Evolutionary conservation across 2,329 filamentous ascomycete genomes (phyloP).

Genomic region (Phaeomoniella chlamydospora): DNA sequence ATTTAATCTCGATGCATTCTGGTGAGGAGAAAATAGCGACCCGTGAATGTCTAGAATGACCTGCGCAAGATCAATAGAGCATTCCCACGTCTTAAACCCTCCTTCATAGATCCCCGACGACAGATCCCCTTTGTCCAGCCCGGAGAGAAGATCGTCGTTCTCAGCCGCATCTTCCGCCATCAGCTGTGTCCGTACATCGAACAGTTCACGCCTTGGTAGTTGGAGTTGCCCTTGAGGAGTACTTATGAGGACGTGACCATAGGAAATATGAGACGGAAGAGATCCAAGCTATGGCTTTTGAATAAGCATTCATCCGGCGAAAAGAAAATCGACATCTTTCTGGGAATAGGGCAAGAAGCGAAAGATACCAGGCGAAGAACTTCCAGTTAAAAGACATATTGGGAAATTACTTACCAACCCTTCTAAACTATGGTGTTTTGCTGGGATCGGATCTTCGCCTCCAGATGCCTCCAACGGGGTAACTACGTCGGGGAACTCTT

Average conservation of each 20-base stretch:
- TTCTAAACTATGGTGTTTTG: slow-evolving; percentile 27
- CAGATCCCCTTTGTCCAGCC: slow-evolving; percentile 39
- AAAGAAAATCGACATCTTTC: neutral
- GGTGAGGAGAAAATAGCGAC: too few relatives aligned
- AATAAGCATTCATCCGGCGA: neutral
- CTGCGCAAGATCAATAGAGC: slow-evolving; percentile 43
- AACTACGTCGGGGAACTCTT: slow-evolving; percentile 13
- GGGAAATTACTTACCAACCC: slow-evolving; percentile 29
- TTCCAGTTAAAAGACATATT: slow-evolving; percentile 1
- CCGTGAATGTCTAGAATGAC: neutral
- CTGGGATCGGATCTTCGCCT: slow-evolving; percentile 13
- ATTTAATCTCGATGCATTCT: slow-evolving; percentile 21
- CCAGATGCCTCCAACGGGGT: slow-evolving; percentile 7
- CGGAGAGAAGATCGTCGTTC: slow-evolving; percentile 28
- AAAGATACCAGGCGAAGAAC: neutral
- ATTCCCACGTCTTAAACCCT: slow-evolving; percentile 57
- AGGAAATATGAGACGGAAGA: slow-evolving; percentile 41
- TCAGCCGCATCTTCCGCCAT: slow-evolving; percentile 40
- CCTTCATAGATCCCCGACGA: slow-evolving; percentile 48
- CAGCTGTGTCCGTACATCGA: slow-evolving; percentile 48
- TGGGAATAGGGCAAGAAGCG: neutral
- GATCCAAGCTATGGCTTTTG: slow-evolving; percentile 2
- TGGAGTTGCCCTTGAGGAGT: slow-evolving; percentile 1
- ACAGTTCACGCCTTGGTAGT: slow-evolving; percentile 42
- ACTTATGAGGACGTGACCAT: slow-evolving; percentile 17